Evolutionary conservation across 1,284 basidiomycete species (phyloP).

Genomic region (Somion occarium): DNA sequence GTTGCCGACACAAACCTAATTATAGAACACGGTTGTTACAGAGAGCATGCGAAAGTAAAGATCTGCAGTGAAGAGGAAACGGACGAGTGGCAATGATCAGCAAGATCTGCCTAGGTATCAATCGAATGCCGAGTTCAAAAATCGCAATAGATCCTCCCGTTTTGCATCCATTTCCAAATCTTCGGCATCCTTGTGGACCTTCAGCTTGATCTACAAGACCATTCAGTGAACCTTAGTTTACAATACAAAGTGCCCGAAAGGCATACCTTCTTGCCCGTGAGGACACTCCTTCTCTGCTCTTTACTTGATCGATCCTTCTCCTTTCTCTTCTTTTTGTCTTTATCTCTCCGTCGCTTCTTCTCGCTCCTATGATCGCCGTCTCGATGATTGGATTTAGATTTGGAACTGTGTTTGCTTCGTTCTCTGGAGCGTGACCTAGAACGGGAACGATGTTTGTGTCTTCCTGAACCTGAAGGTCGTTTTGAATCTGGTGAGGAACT

Average conservation of each 20-base stretch:
- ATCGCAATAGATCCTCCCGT: constrained; percentile 44
- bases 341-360: background rate
- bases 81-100: too few species aligned
- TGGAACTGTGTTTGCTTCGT: background rate
- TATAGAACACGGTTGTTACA: too few species aligned
- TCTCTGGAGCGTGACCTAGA: constrained; percentile 3
- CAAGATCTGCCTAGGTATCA: constrained; percentile 20
- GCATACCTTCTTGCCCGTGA: constrained; percentile 52
- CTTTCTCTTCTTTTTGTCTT: constrained; percentile 24
- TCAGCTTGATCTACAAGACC: constrained; percentile 48
- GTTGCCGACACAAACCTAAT: too few species aligned
- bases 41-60: background rate
- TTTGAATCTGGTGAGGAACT: background rate
- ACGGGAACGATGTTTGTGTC: background rate
- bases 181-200: constrained; percentile 50
- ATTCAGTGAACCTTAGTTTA: background rate
- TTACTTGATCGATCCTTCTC: constrained; percentile 23
- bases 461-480: background rate
- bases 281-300: constrained; percentile 39
- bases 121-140: constrained; percentile 49
- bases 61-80: too few species aligned
- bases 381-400: background rate
- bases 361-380: constrained; percentile 3
- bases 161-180: constrained; percentile 52
- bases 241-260: background rate